Conservation (phyloP, 768 basidiomycete genomes). For the Mycena galericulata region DNA sequence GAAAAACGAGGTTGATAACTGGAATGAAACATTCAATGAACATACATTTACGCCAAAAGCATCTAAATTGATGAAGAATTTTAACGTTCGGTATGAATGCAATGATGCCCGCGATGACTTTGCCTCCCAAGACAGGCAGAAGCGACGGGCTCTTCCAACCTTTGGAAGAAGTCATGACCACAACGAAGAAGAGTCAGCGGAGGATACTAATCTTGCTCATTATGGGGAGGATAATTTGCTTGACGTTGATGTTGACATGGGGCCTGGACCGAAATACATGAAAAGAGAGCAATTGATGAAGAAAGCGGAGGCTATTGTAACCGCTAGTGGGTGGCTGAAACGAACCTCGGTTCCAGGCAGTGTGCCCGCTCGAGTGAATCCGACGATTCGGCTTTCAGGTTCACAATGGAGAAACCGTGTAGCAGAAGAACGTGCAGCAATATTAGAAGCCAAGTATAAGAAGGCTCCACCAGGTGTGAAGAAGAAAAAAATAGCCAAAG, state of each 20-base stretch:
- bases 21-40: constrained; percentile 41
- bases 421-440: too few species aligned
- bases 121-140: background rate
- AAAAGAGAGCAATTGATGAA: background rate
- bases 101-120: constrained; percentile 8
- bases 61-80: background rate
- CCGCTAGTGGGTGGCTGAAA: background rate
- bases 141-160: background rate
- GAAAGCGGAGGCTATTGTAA: background rate
- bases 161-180: background rate
- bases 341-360: background rate
- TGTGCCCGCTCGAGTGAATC: background rate
- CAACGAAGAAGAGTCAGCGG: background rate
- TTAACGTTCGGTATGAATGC: background rate
- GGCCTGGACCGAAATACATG: background rate
- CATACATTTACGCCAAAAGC: constrained; percentile 28
- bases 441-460: too few species aligned
- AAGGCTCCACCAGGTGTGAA: too few species aligned
- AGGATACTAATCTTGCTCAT: background rate
- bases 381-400: too few species aligned
- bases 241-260: background rate
- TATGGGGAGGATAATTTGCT: background rate
- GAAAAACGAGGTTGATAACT: constrained; percentile 34
- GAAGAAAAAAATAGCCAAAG: too few species aligned
- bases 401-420: too few species aligned